Evolutionary conservation across 2,329 filamentous ascomycete species (phyloP).

Genomic region (Scortechinia acanthostroma): DNA sequence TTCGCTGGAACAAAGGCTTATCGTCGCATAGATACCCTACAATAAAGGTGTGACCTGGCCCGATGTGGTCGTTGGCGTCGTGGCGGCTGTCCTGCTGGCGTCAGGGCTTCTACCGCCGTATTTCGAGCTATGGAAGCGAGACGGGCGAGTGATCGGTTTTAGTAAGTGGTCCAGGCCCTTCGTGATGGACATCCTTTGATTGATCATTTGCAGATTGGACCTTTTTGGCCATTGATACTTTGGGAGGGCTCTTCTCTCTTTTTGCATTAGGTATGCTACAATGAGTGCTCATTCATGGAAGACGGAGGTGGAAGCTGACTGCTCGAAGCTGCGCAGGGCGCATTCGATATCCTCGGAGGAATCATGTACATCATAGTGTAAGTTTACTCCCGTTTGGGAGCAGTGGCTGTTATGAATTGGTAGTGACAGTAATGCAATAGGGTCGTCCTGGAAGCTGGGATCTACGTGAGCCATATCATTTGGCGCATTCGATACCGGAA

Average conservation of each 20-base stretch:
- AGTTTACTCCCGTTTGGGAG: background rate
- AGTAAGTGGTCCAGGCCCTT: background rate
- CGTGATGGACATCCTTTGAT: background rate
- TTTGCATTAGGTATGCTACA: background rate
- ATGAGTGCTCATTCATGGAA: background rate
- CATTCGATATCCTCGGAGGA: background rate
- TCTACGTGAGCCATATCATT: background rate
- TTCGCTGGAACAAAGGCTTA: too few species aligned
- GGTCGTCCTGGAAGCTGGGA: background rate
- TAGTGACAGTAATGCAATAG: too few species aligned
- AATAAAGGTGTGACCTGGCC: background rate
- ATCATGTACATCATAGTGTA: constrained; percentile 1
- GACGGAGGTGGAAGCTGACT: too few species aligned
- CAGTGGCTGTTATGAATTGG: background rate
- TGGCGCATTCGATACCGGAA: constrained; percentile 1
- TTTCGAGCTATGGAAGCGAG: background rate
- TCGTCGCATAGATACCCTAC: background rate
- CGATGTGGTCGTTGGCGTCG: background rate
- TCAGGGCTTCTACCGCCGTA: background rate
- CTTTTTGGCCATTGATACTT: background rate
- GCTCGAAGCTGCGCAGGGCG: background rate
- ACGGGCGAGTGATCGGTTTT: background rate
- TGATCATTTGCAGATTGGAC: background rate
- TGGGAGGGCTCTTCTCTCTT: background rate
- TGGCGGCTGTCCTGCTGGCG: background rate